Conservation (phyloP, 306 rosid genomes). For the Rosa multiflora region DNA sequence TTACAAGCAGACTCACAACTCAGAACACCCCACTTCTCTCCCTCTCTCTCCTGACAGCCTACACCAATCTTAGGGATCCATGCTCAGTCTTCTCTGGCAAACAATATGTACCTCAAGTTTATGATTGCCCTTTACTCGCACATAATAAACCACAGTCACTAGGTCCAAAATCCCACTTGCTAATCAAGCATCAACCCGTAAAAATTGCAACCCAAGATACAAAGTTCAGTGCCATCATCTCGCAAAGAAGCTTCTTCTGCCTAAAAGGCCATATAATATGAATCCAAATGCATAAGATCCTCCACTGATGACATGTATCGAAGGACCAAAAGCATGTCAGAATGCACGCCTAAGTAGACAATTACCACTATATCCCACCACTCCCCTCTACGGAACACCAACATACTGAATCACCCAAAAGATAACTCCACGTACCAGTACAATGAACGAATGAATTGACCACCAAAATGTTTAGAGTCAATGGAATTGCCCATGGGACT, state of each 20-base stretch:
- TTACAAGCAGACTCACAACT: conserved; percentile 14
- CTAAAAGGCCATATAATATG: conserved; percentile 8
- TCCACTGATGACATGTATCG: conserved; percentile 33
- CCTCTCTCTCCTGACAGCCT: conserved; percentile 23
- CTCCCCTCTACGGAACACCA: conserved; percentile 29
- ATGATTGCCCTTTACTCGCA: conserved; percentile 23
- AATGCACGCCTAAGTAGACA: conserved; percentile 26
- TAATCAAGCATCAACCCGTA: neutral
- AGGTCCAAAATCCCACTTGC: neutral
- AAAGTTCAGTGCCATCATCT: conserved; percentile 22
- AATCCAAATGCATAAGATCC: conserved; percentile 25
- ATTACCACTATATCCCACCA: conserved; percentile 30
- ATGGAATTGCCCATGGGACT: neutral
- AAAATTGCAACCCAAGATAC: conserved; percentile 13
- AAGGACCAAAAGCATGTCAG: conserved; percentile 34
- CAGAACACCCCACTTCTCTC: conserved; percentile 29
- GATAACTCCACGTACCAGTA: conserved; percentile 18
- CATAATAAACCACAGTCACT: conserved; percentile 21
- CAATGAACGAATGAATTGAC: conserved; percentile 12
- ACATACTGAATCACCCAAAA: conserved; percentile 27
- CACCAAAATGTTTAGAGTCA: neutral
- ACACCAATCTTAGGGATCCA: conserved; percentile 22
- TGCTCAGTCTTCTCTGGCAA: conserved; percentile 24
- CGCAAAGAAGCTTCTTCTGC: conserved; percentile 9
- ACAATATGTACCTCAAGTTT: conserved; percentile 28